A percentile compares a stretch with the other conserved stretches of the same genome.
Evolutionary conservation across 2,329 filamentous ascomycete species (phyloP).

Genomic region (Sclerotinia nivalis): DNA sequence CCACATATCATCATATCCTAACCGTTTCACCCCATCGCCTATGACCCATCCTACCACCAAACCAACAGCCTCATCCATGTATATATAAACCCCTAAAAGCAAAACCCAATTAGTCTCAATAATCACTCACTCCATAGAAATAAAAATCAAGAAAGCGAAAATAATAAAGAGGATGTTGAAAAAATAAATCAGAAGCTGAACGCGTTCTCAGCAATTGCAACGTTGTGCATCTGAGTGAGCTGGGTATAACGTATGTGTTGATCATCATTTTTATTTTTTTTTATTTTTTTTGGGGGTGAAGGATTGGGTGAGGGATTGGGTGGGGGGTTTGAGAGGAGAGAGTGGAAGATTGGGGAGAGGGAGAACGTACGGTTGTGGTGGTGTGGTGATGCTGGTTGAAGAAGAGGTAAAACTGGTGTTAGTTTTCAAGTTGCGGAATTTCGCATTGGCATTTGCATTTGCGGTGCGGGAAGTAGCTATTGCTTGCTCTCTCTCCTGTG

Average conservation of each 20-base stretch:
- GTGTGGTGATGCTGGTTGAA: background rate
- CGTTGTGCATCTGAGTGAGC: slow-evolving; percentile 25
- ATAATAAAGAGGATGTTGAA: too few relatives aligned
- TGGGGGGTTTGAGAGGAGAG: background rate
- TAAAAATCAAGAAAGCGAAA: background rate
- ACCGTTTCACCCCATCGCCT: too few relatives aligned
- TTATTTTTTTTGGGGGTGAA: background rate
- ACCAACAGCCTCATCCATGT: background rate
- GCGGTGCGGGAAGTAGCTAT: too few relatives aligned
- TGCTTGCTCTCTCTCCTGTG: too few relatives aligned
- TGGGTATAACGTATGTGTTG: slow-evolving; percentile 25
- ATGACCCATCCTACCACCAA: background rate
- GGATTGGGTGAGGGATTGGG: background rate
- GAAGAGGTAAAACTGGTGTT: background rate
- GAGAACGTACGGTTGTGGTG: background rate
- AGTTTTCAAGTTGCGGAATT: background rate
- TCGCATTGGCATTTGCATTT: too few relatives aligned
- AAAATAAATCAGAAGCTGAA: slow-evolving; percentile 23
- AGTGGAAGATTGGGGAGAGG: too few relatives aligned
- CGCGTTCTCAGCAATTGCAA: slow-evolving; percentile 25
- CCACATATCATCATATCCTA: background rate
- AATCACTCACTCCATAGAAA: background rate
- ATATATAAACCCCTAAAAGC: background rate
- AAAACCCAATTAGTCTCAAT: background rate
- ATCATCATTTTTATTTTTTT: slow-evolving; percentile 21